Percentiles rank a stretch among this genome's conserved stretches.
These are phyloP conservation scores for Conidiobolus coronatus DNA, from an alignment of 371 early-diverging fungal species.

Conservation along the genomic window DNA sequence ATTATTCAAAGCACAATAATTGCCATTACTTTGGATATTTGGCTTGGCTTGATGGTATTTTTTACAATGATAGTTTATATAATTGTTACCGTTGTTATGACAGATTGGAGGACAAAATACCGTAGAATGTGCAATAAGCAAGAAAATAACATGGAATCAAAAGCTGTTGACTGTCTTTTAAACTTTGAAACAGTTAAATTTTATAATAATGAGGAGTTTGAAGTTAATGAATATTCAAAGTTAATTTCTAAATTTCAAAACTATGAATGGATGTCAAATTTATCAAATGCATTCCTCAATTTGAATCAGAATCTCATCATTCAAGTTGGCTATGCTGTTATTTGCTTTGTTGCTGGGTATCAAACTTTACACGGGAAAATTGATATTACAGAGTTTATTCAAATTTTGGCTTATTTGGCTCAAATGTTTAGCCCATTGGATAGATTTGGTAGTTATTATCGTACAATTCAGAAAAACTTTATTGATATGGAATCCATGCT, in stretches of 20 bases:
- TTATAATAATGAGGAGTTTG: slow-evolving; percentile 54
- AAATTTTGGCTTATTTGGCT: slow-evolving; percentile 60
- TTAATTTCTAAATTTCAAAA: slow-evolving; percentile 52
- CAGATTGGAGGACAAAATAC: slow-evolving; percentile 80
- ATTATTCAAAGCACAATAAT: slow-evolving; percentile 52
- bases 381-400: slow-evolving; percentile 67
- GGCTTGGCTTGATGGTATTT: slow-evolving; percentile 62
- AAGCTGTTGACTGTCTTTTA: slow-evolving; percentile 74
- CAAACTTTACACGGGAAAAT: slow-evolving; percentile 43
- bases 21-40: slow-evolving; percentile 36
- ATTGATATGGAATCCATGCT: slow-evolving; percentile 59
- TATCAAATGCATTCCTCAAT: slow-evolving; percentile 54
- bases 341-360: slow-evolving; percentile 52
- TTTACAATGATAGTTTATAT: slow-evolving; percentile 74
- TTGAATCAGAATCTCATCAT: slow-evolving; percentile 66
- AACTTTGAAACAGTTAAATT: slow-evolving; percentile 94
- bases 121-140: slow-evolving; percentile 47
- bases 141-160: slow-evolving; percentile 47
- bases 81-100: slow-evolving; percentile 52
- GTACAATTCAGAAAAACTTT: slow-evolving; percentile 22
- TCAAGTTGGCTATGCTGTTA: slow-evolving; percentile 47
- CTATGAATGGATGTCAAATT: slow-evolving; percentile 49
- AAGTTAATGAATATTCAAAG: slow-evolving; percentile 46
- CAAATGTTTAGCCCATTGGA: slow-evolving; percentile 49
- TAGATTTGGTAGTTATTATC: slow-evolving; percentile 17